Percentiles rank a stretch among this genome's conserved stretches.
Conservation (phyloP, 176 grass and related monocot species). For the Thalia dealbata region DNA sequence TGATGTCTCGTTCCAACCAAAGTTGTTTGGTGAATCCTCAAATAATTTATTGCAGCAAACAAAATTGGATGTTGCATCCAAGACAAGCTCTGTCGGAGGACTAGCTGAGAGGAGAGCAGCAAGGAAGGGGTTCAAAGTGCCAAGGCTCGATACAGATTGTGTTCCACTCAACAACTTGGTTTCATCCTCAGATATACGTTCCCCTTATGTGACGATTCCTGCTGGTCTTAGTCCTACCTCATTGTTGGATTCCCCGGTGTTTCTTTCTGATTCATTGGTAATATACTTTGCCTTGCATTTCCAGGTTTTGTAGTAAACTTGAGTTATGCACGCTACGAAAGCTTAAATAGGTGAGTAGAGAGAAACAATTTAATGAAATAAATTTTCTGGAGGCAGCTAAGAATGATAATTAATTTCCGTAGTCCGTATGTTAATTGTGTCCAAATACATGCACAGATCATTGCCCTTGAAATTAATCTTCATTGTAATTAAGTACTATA, state of each 20-base stretch:
- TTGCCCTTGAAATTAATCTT: background rate
- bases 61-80: conserved; percentile 30
- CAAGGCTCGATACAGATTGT: conserved; percentile 57
- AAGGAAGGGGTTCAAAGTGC: conserved; percentile 64
- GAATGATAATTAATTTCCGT: background rate
- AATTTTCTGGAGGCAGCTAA: background rate
- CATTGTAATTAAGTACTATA: background rate
- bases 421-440: background rate
- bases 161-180: conserved; percentile 14
- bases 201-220: conserved; percentile 77
- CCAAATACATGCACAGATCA: background rate
- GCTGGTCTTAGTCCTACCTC: conserved; percentile 82
- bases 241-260: conserved; percentile 80
- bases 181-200: conserved; percentile 43
- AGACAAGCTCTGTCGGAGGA: conserved; percentile 39
- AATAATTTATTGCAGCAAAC: background rate
- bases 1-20: conserved; percentile 33
- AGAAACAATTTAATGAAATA: background rate
- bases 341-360: conserved; percentile 19
- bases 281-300: background rate
- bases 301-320: conserved; percentile 17
- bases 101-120: conserved; percentile 77
- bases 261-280: conserved; percentile 80
- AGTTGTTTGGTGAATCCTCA: conserved; percentile 19
- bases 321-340: conserved; percentile 14